A percentile compares a stretch with the other conserved stretches of the same genome.
Evolutionary conservation across 495 filamentous ascomycete genomes (phyloP).

Genomic region (Bacidia gigantensis): DNA sequence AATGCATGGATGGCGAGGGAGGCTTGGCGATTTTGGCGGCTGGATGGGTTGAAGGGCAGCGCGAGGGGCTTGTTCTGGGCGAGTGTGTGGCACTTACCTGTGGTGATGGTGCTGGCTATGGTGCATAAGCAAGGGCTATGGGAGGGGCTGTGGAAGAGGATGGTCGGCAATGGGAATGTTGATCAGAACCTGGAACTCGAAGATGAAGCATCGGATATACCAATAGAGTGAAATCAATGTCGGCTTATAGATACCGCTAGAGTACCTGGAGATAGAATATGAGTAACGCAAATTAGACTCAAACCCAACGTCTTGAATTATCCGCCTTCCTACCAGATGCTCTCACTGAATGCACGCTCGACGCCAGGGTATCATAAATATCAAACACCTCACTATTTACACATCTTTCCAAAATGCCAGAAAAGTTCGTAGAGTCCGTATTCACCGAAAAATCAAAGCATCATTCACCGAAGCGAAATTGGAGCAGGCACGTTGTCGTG

Average conservation of each 20-base stretch:
- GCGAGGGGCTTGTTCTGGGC: conserved; percentile 91
- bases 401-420: neutral
- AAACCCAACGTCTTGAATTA: neutral
- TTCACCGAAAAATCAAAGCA: too few relatives aligned
- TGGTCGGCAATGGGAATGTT: conserved; percentile 44
- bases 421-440: too few relatives aligned
- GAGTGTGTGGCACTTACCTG: conserved; percentile 91
- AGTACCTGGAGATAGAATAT: neutral
- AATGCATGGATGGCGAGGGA: conserved; percentile 79
- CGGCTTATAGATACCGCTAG: neutral
- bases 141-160: conserved; percentile 64
- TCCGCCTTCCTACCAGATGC: neutral
- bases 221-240: neutral
- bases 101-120: conserved; percentile 80
- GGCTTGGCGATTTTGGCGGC: conserved; percentile 68
- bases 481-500: neutral
- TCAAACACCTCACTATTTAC: too few relatives aligned
- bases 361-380: conserved; percentile 1
- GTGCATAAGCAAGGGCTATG: conserved; percentile 91
- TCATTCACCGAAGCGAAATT: neutral
- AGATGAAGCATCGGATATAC: neutral
- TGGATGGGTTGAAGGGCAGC: conserved; percentile 62
- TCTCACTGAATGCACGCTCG: neutral
- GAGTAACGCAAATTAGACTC: neutral
- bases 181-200: conserved; percentile 22